Conservation (phyloP, 768 basidiomycete species). For the Trametes cingulata region DNA sequence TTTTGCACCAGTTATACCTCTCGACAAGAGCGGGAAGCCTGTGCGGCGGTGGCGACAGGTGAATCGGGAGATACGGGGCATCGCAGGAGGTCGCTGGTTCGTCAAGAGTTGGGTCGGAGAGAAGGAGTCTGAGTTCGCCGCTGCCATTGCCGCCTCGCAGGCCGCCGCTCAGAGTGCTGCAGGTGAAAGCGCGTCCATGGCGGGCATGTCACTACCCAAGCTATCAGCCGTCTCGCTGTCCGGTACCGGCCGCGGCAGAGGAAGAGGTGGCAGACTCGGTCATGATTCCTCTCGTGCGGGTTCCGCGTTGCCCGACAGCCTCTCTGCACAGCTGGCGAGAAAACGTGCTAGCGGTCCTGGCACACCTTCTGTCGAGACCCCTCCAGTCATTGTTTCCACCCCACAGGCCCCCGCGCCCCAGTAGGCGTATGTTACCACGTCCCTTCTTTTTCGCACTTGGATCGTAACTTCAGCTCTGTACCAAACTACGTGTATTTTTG, state of each 20-base stretch:
- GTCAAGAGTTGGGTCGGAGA: slow-evolving; percentile 81
- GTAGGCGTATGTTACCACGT: not conserved
- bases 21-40: slow-evolving; percentile 64
- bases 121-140: slow-evolving; percentile 69
- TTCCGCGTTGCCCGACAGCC: slow-evolving; percentile 25
- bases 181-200: slow-evolving; percentile 13
- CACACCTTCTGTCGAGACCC: slow-evolving; percentile 13
- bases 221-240: slow-evolving; percentile 21
- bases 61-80: slow-evolving; percentile 76
- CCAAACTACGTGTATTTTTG: not conserved
- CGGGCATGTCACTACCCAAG: slow-evolving; percentile 24
- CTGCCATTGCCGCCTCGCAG: slow-evolving; percentile 21
- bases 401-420: slow-evolving; percentile 12
- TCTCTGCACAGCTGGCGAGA: slow-evolving; percentile 23
- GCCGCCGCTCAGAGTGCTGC: slow-evolving; percentile 19
- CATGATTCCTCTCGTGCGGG: slow-evolving; percentile 28
- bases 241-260: slow-evolving; percentile 18
- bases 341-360: slow-evolving; percentile 22
- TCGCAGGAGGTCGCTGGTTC: slow-evolving; percentile 84
- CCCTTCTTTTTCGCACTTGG: not conserved
- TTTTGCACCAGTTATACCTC: slow-evolving; percentile 63
- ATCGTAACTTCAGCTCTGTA: not conserved
- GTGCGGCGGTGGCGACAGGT: slow-evolving; percentile 75
- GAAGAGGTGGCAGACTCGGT: slow-evolving; percentile 9
- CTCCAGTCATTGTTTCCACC: not conserved